A percentile compares a stretch with the other conserved stretches of the same genome.
Evolutionary conservation across 495 filamentous ascomycete genomes (phyloP).

Genomic region (Trichoderma orchidacearum): DNA sequence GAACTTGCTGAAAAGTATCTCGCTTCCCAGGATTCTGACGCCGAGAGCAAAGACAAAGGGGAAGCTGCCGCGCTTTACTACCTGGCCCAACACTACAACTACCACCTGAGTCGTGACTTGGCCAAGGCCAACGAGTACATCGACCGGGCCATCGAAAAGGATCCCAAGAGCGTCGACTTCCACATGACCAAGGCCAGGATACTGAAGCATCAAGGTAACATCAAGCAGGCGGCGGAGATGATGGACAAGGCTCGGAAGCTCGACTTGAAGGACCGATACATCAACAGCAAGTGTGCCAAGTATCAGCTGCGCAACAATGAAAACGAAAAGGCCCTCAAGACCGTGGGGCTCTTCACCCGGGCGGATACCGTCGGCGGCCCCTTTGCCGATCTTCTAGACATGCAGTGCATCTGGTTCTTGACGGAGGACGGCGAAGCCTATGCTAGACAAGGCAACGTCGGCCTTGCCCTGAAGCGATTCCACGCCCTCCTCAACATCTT

Average conservation of each 20-base stretch:
- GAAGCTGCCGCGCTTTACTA: constrained; percentile 74
- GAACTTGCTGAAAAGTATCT: constrained; percentile 69
- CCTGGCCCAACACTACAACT: constrained; percentile 94
- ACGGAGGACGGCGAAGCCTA: constrained; percentile 92
- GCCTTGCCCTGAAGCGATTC: constrained; percentile 83
- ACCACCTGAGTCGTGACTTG: constrained; percentile 72
- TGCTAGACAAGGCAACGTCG: constrained; percentile 66
- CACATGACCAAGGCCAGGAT: constrained; percentile 92
- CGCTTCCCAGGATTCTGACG: neutral
- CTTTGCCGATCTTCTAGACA: constrained; percentile 83
- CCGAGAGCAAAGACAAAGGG: constrained; percentile 40
- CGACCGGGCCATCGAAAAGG: constrained; percentile 66
- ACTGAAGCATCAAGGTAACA: constrained; percentile 81
- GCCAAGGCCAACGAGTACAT: constrained; percentile 68
- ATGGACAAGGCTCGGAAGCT: constrained; percentile 82
- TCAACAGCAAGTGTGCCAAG: constrained; percentile 96
- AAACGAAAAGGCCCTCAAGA: constrained; percentile 68
- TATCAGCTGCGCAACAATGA: constrained; percentile 91
- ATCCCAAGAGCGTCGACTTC: constrained; percentile 74
- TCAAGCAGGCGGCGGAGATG: constrained; percentile 62
- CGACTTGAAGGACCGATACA: constrained; percentile 85
- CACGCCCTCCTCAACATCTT: constrained; percentile 81
- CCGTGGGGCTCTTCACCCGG: constrained; percentile 90
- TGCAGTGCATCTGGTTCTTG: constrained; percentile 97
- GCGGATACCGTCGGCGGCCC: constrained; percentile 75